Evolutionary conservation across 495 filamentous ascomycete genomes (phyloP), one percentile per base, ranked within the genome.

Genomic region (Aspergillus baeticus): DNA sequence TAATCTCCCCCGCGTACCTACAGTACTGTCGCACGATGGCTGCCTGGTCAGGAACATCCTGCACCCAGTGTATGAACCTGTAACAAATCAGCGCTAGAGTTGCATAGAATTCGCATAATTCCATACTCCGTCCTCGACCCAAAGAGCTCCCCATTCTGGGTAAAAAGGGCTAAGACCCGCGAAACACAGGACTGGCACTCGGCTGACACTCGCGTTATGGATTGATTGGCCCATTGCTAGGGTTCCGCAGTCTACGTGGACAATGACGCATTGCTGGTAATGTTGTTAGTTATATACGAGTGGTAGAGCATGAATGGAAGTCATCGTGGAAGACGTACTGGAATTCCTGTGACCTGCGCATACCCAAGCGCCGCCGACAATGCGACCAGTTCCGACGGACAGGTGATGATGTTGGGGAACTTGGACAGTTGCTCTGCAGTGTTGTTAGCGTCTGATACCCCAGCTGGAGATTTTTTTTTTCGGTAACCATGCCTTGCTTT

Each of bases 31-130:
- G 81, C 10, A 98, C 77, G 57, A 98, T 96, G 68, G 87, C 85
- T 66, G 89, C 91, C 73, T 98, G 93, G 57, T 98, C 91, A 1
- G 92, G 93, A 5, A 96, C 90, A 73, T 98, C 90, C 65, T 98
- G 93, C 35, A 96, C 91, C 90, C 92, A 98, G 65, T 98, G 93
- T 63, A 96, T 98, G 67, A 92, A 98, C 71, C 96, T 93, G 0
- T 91, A 96, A 41, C 93, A 80, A 5, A n/a, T n/a, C n/a, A n/a
- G n/a, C n/a, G n/a, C n/a, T n/a, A n/a, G n/a, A n/a, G n/a, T n/a
- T n/a, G n/a, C n/a, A n/a, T n/a, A n/a, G n/a, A n/a, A n/a, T n/a
- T n/a, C n/a, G n/a, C n/a, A n/a, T n/a, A n/a, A n/a, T n/a, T n/a
- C n/a, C n/a, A n/a, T n/a, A n/a, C n/a, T n/a, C n/a, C n/a, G n/a